Evolutionary conservation across 805 yeast genomes (phyloP).

Genomic region (Monosporozyma unispora): DNA sequence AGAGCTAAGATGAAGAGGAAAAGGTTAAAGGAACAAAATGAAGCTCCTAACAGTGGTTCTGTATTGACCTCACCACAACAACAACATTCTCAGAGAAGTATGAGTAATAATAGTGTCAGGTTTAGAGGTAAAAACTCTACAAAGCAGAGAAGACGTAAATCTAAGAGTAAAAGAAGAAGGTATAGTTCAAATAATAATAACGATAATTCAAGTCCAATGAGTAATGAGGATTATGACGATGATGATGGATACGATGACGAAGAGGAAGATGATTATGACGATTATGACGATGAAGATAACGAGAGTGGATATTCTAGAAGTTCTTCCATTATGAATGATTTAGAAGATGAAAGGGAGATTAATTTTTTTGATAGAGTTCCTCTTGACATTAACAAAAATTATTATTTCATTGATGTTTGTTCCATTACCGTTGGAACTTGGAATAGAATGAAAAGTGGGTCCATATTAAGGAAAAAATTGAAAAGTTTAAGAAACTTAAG

Average conservation of each 20-base stretch:
- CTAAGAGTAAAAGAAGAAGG: conserved; percentile 3
- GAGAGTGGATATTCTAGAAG: background rate
- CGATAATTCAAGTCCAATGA: background rate
- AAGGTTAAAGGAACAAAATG: background rate
- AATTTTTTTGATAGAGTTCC: conserved; percentile 37
- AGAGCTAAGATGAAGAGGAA: conserved; percentile 66
- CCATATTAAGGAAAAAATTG: conserved; percentile 31
- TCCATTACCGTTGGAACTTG: conserved; percentile 70
- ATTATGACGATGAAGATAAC: conserved; percentile 1
- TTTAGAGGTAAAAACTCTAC: conserved; percentile 1
- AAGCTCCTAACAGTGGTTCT: background rate
- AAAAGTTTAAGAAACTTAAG: conserved; percentile 38
- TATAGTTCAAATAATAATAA: background rate
- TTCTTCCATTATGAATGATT: background rate
- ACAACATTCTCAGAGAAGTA: background rate
- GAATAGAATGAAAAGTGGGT: conserved; percentile 69
- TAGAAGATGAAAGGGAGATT: conserved; percentile 3
- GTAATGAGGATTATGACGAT: background rate
- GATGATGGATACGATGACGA: conserved; percentile 1
- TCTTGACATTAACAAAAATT: conserved; percentile 51
- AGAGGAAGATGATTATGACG: conserved; percentile 8
- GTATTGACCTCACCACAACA: background rate
- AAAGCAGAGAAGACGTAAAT: conserved; percentile 1
- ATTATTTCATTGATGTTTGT: conserved; percentile 57
- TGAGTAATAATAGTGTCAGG: background rate